These are phyloP conservation scores for Lagenaria siceraria DNA, from an alignment of 306 rosid genomes.

Conservation along the genomic window DNA sequence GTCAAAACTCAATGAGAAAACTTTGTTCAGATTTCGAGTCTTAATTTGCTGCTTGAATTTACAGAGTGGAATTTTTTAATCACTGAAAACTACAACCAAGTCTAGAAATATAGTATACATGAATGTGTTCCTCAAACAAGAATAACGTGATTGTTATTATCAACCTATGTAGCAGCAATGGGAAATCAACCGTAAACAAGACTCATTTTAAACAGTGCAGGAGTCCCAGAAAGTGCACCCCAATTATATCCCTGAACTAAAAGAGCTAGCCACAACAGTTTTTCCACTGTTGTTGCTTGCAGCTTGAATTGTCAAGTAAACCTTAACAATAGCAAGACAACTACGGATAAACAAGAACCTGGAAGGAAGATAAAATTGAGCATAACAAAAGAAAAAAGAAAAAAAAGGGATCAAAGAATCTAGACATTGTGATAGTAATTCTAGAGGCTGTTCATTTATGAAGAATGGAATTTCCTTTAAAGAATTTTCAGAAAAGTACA, in stretches of 20 bases:
- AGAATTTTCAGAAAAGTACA: not conserved
- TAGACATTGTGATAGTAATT: not conserved
- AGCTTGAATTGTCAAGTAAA: not conserved
- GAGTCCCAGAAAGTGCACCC: not conserved
- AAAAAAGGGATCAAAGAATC: not conserved
- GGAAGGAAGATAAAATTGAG: not conserved
- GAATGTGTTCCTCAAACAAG: not conserved
- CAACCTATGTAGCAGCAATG: not conserved
- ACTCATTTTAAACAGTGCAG: not conserved
- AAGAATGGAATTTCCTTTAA: not conserved
- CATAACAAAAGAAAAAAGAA: not conserved
- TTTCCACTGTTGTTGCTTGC: not conserved
- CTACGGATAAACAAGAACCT: not conserved
- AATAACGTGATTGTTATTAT: not conserved
- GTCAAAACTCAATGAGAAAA: constrained; percentile 8
- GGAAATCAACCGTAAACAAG: not conserved
- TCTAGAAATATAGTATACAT: not conserved
- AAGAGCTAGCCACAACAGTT: not conserved
- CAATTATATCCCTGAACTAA: not conserved
- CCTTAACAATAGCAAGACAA: not conserved
- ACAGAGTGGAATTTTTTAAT: not conserved
- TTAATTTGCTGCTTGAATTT: not conserved
- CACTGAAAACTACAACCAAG: not conserved
- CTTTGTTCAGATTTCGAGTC: not conserved
- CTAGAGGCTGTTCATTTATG: not conserved